Base-by-base conservation (phyloP, 163 green algal species). In the Scenedesmus sp. region DNA sequence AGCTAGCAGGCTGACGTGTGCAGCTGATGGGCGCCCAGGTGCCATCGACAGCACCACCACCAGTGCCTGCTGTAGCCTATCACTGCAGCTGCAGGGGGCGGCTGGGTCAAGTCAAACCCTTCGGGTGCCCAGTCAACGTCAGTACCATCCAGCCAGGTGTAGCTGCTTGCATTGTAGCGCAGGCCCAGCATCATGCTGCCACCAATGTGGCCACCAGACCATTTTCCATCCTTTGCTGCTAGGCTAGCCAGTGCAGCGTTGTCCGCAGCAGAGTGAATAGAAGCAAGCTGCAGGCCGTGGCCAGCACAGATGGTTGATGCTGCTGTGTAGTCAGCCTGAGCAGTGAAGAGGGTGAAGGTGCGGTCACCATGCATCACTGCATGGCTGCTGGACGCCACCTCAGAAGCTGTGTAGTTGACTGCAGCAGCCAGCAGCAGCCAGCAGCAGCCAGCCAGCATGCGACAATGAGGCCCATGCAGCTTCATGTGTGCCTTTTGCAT, bases 281-380 rank as follows among this genome's bases (percentile, higher is more conserved):
- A 76, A 20, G 65, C 65, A 22, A 76, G 65, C 65, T 76, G 65
- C 30, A 40, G 30, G 30, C 65, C 65, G 18, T 76, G 65, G 65
- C 30, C 30, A 18, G 65, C 65, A 37, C 65, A 76, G 30, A 76
- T 76, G 65, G 16, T 40, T 76, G 65, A 37, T 2, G 65, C 65
- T 76, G 65, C 65, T 76, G 30, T 37, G 30, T 40, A 76, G 30
- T 76, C 65, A 20, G 65, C 65, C 65, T 76, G 65, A 7, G 65
- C 65, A 76, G 65, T 76, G 65, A 76, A 76, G 30, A 76, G 65
- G 30, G 65, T 76, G 65, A 76, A 76, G 30, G 65, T 76, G 65
- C 65, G 65, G 30, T 76, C 65, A 18, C 65, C 30, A 76, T 76
- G 65, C 65, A 76, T 76, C 30, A 76, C 65, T 18, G 65, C 65